Base-by-base conservation (phyloP, 768 basidiomycete genomes). In the Auricularia sp. region DNA sequence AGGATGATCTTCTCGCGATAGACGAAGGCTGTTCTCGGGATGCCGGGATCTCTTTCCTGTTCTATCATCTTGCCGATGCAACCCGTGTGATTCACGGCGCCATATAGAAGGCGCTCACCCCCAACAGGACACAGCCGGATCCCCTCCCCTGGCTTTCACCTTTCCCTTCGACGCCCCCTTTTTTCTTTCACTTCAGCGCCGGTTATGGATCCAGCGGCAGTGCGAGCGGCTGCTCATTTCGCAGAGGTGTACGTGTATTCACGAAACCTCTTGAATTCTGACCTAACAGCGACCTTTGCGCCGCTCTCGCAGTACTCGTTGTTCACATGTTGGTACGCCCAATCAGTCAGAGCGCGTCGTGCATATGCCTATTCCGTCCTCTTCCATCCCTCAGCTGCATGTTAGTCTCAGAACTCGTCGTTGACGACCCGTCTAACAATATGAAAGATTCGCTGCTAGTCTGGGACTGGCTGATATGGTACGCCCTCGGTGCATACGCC, bases 381-480 rank as follows among this genome's bases (percentile, higher is more conserved):
- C 3, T 51, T 6, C 47, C 21, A 29, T 7, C 39, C 23, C 23
- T 7, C 23, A 59, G 56, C 56, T 59, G 56, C 56, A 33, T 59
- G 56, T 59, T 1, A 6, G 47, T 51, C 47, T 51, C 18, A 59
- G 16, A 8, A 6, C 21, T 33, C 7, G 23, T 29, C 29, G 56
- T 8, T 12, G 56, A 59, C 23, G 16, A 8, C 56, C 16, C 7
- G 5, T 51, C 47, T 12, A 6, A 18, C 14, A 8, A 29, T 18
- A 2, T 29, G 34, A 6, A n/a, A 59, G 56, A 59, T 59, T 33
- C 56, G 56, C 29, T 59, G 23, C 23, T 35, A 33, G 56, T 59
- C 56, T 59, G 23, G 29, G 56, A 59, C 29, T 59, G 56, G 56
- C 23, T 59, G 56, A n/a, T 54, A n/a, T 54, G 53, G 53, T 54